Base-by-base conservation (phyloP, 208 protist species). In the Trypanosoma boissoni region DNA sequence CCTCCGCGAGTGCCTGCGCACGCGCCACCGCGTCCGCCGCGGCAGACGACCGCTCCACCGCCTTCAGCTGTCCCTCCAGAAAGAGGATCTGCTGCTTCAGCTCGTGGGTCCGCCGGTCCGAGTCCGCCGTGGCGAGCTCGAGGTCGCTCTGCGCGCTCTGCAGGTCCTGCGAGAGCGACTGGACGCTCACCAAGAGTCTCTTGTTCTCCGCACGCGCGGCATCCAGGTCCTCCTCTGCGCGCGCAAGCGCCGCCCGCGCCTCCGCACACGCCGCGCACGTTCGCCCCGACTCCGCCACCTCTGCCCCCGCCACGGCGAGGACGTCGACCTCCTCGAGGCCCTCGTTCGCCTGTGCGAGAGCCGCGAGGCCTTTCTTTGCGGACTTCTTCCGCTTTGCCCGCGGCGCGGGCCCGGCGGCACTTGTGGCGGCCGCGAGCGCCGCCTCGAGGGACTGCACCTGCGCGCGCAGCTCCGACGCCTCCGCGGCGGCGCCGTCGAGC, bases 141-240 rank as follows among this genome's bases (percentile, higher is more conserved):
- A 85, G 37, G 26, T 86, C 72, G n/a, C 80, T 63, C 29, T 77
- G 68, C 0, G 68, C 64, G 9, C 68, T 60, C 37, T 66, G 46
- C 18, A 91, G 64, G 44, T 82, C 67, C 24, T 74, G 29, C 16
- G 58, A 70, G 26, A 94, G 70, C 8, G 69, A 20, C 2, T 55
- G 66, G 36, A 88, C 80, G 34, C 52, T 76, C 28, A 73, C 61
- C 63, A 83, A 88, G 2, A 88, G 64, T 48, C 66, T 49, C 9
- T 20, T 58, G 68, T 88, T 94, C 49, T 90, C 80, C 18, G 63
- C 57, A 29, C 68, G 74, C 10, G 91, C 55, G 7, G 46, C 23
- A 16, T 45, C 56, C 21, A 89, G 6, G 58, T 91, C 81, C 18
- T 56, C 46, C 44, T 78, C 44, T 14, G 64, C 37, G n/a, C 57